phyloP scores from a whole-genome alignment of 768 basidiomycete species.

The Mycena belliarum region DNA sequence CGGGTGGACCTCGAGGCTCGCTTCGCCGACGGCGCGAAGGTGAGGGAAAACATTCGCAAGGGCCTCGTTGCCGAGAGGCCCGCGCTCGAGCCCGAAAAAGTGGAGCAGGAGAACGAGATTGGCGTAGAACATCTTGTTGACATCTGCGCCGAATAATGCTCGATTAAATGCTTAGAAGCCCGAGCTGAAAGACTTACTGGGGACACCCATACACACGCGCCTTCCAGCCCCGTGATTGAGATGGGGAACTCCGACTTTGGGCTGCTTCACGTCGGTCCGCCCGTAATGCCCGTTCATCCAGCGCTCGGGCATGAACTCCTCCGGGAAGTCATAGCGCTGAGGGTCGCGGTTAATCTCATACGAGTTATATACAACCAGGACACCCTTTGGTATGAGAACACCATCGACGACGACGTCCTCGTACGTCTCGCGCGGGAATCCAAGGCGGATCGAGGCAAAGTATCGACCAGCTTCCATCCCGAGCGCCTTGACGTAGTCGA shows the following conservation, averaged over 20 bases:
- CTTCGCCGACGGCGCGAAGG: constrained; percentile 7
- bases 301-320: constrained; percentile 14
- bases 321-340: constrained; percentile 9
- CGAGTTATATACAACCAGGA: constrained; percentile 15
- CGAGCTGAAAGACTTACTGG: not conserved
- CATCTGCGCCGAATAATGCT: not conserved
- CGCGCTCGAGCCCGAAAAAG: constrained; percentile 14
- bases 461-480: constrained; percentile 10
- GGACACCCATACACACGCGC: constrained; percentile 14
- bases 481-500: constrained; percentile 16
- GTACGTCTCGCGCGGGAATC: constrained; percentile 13
- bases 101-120: constrained; percentile 11
- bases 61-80: not conserved
- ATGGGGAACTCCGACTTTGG: constrained; percentile 14
- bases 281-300: constrained; percentile 17
- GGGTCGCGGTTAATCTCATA: constrained; percentile 16
- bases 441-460: constrained; percentile 8
- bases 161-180: not conserved
- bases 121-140: constrained; percentile 7
- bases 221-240: constrained; percentile 14
- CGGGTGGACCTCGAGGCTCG: constrained; percentile 12
- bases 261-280: constrained; percentile 5
- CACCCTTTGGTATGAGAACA: constrained; percentile 7
- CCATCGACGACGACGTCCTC: constrained; percentile 13
- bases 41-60: constrained; percentile 4